Base-by-base conservation (phyloP, 2,329 filamentous ascomycete genomes). In the Arachnomyces sp. region DNA sequence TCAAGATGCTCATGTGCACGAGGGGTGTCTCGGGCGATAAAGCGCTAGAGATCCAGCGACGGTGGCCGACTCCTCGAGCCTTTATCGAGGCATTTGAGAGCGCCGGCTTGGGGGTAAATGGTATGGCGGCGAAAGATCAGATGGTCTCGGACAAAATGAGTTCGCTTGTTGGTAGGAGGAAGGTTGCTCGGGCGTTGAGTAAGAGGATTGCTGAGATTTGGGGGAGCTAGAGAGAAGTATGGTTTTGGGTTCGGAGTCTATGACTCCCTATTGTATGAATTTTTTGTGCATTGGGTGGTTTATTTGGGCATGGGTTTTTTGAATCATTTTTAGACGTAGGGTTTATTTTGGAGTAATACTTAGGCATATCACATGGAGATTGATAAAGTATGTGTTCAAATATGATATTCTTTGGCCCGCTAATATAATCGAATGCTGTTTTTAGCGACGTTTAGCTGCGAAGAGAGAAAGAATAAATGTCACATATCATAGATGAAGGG, bases 1-100 rank as follows among this genome's bases (percentile, higher is more conserved):
- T 92, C 17, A 89, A 89, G 60, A 90, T 92, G 84, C 71, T 92
- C 35, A 88, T 92, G 84, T 86, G 82, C 47, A 85, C 76, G 2
- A 74, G 74, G 40, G 82, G 83, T 1, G 69, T 92, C 9, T 84
- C 82, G 1, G 82, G 81, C 2, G 84, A 89, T 50, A 85, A 84
- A 52, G 85, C 85, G 0, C 60, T 89, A 4, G 84, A 86, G 60
- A 86, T 92, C 9, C 84, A 90, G 55, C 79, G 77, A 49, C 65
- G 71, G n/a, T 92, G 84, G 82, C 76, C 72, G 48, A 90, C 84
- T 2, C 85, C 85, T 0, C 68, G 74, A 43, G 76, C 77, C 1
- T 76, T 92, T 37, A 66, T 85, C n/a, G 75, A 80, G 52, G 84
- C 82, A 0, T 88, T 77, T 52, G 74, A 79, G 49, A 60, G 59